Evolutionary conservation across 495 filamentous ascomycete genomes (phyloP), one percentile per base, ranked within the genome.

Genomic region (Penicillium bovifimosum): DNA sequence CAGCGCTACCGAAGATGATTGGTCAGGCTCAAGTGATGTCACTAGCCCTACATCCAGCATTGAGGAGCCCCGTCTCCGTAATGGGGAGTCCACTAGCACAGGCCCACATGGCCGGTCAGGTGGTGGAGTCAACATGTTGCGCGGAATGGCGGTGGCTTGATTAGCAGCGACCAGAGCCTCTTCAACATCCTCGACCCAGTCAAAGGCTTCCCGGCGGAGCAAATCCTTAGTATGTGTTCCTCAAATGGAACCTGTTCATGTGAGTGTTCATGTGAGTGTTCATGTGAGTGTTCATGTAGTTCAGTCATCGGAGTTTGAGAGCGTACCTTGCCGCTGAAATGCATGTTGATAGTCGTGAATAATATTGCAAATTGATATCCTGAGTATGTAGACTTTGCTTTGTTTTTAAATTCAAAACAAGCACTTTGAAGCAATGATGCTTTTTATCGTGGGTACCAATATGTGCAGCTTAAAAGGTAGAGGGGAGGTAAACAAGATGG

Each of bases 141-240:
- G n/a, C 17, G 32, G 0, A 17, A 7, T 9, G 6, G 8, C 0
- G 4, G 9, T 8, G 2, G 16, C 38, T 1, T 27, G 11, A 17
- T 31, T 24, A 3, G 9, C 5, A 29, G 33, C 27, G 14, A 16
- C 9, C 4, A 9, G n/a, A 17, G 26, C 14, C 1, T 47, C 35
- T 8, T 60, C 56, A 0, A 47, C 36, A 18, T 61, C 54, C 0
- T 58, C 51, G 0, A 51, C 54, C 54, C 58, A 55, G 20, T 64
- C 39, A 41, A 64, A 53, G 2, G 32, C 13, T 10, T 41, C 41
- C 24, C 16, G 49, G 1, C 27, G 14, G 26, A 61, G 32, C 3
- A 47, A 11, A 39, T 16, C 46, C 1, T 56, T 34, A 14, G 32
- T 8, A 3, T 14, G 18, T 10, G 47, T 17, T 11, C 11, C 16